Conservation (phyloP, 495 filamentous ascomycete genomes). For the Tuber borchii region DNA sequence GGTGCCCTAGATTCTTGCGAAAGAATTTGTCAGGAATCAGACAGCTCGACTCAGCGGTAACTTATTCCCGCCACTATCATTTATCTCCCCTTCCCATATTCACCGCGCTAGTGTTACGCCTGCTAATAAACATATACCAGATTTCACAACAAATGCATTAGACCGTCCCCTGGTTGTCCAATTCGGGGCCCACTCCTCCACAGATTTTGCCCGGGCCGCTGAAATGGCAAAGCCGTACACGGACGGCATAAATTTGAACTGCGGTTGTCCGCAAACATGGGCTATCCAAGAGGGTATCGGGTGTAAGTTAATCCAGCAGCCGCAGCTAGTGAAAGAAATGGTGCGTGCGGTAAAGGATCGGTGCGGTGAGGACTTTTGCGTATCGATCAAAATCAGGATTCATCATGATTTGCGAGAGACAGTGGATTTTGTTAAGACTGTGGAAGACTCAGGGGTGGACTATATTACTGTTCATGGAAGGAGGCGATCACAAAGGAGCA, state of each 20-base stretch:
- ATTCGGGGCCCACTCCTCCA: slow-evolving; percentile 53
- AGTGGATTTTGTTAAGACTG: slow-evolving; percentile 34
- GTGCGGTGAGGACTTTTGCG: slow-evolving; percentile 44
- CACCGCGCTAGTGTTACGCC: neutral
- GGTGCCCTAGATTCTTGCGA: slow-evolving; percentile 52
- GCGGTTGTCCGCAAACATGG: slow-evolving; percentile 65
- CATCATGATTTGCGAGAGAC: slow-evolving; percentile 52
- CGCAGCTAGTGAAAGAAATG: slow-evolving; percentile 56
- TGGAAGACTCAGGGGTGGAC: slow-evolving; percentile 45
- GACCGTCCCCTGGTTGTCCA: slow-evolving; percentile 56
- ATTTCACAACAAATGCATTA: slow-evolving; percentile 44
- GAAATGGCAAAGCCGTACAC: slow-evolving; percentile 55
- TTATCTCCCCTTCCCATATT: slow-evolving; percentile 3
- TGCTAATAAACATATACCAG: slow-evolving; percentile 25
- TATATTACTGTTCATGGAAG: slow-evolving; percentile 62
- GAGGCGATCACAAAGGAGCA: slow-evolving; percentile 51
- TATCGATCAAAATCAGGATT: slow-evolving; percentile 62
- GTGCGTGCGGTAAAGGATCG: slow-evolving; percentile 49
- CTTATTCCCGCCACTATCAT: neutral
- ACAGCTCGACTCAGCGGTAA: slow-evolving; percentile 56
- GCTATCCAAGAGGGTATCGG: slow-evolving; percentile 58
- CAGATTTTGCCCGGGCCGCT: slow-evolving; percentile 56
- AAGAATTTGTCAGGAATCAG: slow-evolving; percentile 59
- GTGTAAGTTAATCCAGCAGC: slow-evolving; percentile 56
- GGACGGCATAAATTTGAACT: slow-evolving; percentile 61